Evolutionary conservation across 495 filamentous ascomycete genomes (phyloP).

Genomic region (Baudoinia panamericana): DNA sequence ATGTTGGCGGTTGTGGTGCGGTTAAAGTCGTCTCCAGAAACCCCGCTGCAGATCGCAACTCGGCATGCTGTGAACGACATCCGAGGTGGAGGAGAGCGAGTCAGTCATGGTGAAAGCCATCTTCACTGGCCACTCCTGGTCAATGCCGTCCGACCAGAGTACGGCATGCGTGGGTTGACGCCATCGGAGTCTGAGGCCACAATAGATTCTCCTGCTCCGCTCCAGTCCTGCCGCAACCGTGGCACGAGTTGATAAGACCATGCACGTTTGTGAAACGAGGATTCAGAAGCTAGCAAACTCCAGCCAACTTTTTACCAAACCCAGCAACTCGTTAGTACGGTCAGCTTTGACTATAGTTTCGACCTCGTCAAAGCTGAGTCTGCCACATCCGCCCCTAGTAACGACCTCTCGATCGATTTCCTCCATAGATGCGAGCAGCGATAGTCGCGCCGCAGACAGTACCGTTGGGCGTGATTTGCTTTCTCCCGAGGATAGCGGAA

Average conservation of each 20-base stretch:
- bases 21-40: too few species aligned
- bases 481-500: neutral
- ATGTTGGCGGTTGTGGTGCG: too few species aligned
- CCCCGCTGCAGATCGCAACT: too few species aligned
- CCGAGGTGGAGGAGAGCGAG: too few species aligned
- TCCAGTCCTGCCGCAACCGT: constrained; percentile 1
- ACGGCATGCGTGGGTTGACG: constrained; percentile 7
- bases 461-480: neutral
- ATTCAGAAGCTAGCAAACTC: constrained; percentile 17
- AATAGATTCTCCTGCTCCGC: neutral
- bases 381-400: constrained; percentile 11
- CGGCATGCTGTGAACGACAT: too few species aligned
- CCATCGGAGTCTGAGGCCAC: neutral
- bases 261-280: neutral
- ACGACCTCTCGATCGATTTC: constrained; percentile 8
- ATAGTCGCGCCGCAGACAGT: constrained; percentile 7
- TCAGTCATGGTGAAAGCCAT: too few species aligned
- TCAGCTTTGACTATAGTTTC: constrained; percentile 9
- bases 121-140: too few species aligned
- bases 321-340: constrained; percentile 1
- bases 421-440: constrained; percentile 8
- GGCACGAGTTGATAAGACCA: constrained; percentile 9
- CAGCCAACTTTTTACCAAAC: constrained; percentile 15
- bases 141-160: too few species aligned
- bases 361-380: constrained; percentile 16